Base-by-base conservation (phyloP, 2,329 filamentous ascomycete species). In the Trichoderma atrobrunneum region DNA sequence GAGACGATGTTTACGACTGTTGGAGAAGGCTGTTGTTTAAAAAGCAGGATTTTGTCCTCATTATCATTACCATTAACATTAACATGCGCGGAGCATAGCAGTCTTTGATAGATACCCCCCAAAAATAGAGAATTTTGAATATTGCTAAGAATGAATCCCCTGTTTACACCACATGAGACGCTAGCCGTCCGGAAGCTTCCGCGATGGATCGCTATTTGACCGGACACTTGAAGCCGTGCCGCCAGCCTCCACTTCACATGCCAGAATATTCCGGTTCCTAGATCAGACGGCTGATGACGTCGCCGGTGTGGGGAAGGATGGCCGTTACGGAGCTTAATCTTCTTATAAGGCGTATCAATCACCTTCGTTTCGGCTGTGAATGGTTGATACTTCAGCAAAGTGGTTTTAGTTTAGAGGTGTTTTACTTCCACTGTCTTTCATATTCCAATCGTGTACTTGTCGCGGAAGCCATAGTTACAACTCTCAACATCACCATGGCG, bases 101-200 rank as follows among this genome's bases (percentile, higher is more conserved):
- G 36, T 62, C 36, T 62, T 36, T n/a, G n/a, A 26, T 61, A 70
- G 67, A 70, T 70, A 70, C 67, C 67, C 67, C 39, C 26, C 7
- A 39, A 60, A 54, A 60, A 62, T 54, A 62, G 57, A 54, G 7
- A 24, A 3, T n/a, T 51, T 24, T 34, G 56, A n/a, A 34, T 43
- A 34, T 48, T 60, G 26, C 7, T n/a, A 60, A 21, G 5, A 26
- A 16, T 7, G 10, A 18, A 8, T n/a, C 3, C 21, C 10, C 26
- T 32, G 32, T 51, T 30, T 24, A 30, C 30, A 11, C 34, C 61
- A 43, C 24, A 12, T 39, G 16, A 24, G 36, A 11, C 66, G 36
- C 36, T 69, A 51, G 16, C 10, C 18, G 36, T 48, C 54, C 66
- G 66, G 66, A 69, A 26, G 56, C 56, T 61, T 60, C 66, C 66